These are phyloP conservation scores for Blastocystis sp. DNA, from an alignment of 352 stramenopile genomes.

Conservation along the genomic window DNA sequence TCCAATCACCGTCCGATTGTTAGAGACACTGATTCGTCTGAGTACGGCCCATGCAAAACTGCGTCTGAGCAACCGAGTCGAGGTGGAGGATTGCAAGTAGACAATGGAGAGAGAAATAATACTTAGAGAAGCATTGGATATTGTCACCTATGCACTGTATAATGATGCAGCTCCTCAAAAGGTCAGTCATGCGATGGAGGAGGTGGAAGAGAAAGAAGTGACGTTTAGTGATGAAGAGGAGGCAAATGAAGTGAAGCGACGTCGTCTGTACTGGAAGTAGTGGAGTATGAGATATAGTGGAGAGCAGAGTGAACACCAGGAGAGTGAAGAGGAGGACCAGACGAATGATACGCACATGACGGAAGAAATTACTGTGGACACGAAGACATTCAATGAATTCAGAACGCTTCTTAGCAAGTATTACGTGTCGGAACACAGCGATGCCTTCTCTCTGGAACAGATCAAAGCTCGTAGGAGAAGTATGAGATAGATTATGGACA, in stretches of 20 bases:
- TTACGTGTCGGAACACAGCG: background rate
- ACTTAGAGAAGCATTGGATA: slow-evolving; percentile 80
- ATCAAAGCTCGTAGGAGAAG: too few species aligned
- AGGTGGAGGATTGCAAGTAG: slow-evolving; percentile 69
- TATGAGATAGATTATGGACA: background rate
- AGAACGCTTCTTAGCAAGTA: background rate
- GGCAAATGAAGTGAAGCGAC: slow-evolving; percentile 12
- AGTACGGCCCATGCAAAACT: slow-evolving; percentile 92
- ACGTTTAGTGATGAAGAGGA: slow-evolving; percentile 51
- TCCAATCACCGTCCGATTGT: slow-evolving; percentile 89
- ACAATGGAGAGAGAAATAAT: background rate
- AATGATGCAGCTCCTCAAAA: slow-evolving; percentile 73
- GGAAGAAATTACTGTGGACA: background rate
- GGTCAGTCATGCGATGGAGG: background rate
- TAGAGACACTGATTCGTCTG: slow-evolving; percentile 98
- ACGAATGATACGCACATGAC: background rate
- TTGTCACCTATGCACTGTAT: slow-evolving; percentile 95
- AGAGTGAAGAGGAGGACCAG: background rate
- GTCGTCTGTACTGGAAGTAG: background rate
- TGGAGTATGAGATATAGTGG: too few species aligned
- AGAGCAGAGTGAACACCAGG: background rate
- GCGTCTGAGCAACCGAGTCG: slow-evolving; percentile 79
- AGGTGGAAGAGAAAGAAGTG: slow-evolving; percentile 50
- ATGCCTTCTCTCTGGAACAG: too few species aligned
- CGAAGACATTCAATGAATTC: background rate